Percentiles rank a stretch among this genome's conserved stretches.
These are phyloP conservation scores for Solanum pinnatisectum DNA, from an alignment of 257 asterid genomes.

Conservation along the genomic window DNA sequence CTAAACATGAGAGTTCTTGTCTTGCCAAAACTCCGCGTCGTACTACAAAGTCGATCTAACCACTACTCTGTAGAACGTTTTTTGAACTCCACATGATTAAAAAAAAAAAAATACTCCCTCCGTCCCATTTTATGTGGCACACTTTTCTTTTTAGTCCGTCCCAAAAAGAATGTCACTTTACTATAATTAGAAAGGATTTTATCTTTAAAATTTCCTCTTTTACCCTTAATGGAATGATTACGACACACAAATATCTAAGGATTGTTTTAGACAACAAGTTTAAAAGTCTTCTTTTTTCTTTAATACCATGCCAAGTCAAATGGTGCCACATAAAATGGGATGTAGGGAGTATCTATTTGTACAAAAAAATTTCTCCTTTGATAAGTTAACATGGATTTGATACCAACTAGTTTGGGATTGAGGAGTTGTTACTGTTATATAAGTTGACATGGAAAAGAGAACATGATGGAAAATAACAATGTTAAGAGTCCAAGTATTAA, in stretches of 20 bases:
- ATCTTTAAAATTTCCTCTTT: neutral
- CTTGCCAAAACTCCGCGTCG: neutral
- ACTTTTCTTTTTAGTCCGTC: neutral
- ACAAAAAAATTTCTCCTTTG: neutral
- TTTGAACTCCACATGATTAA: neutral
- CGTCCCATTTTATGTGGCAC: neutral
- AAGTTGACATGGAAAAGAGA: neutral
- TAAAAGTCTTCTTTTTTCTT: neutral
- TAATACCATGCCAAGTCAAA: neutral
- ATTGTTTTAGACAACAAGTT: neutral
- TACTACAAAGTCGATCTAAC: neutral
- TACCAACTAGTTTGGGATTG: neutral
- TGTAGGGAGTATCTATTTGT: neutral
- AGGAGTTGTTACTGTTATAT: neutral
- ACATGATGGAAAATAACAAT: neutral
- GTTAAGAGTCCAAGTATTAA: neutral
- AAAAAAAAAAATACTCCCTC: neutral
- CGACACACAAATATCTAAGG: neutral
- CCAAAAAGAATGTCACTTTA: neutral
- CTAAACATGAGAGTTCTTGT: neutral
- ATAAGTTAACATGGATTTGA: neutral
- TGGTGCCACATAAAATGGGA: neutral
- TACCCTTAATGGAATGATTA: neutral
- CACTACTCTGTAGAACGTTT: neutral
- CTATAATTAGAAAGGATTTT: neutral